Conservation (phyloP, 192 early-diverging fungal genomes). For the Backusella psychrophila region DNA sequence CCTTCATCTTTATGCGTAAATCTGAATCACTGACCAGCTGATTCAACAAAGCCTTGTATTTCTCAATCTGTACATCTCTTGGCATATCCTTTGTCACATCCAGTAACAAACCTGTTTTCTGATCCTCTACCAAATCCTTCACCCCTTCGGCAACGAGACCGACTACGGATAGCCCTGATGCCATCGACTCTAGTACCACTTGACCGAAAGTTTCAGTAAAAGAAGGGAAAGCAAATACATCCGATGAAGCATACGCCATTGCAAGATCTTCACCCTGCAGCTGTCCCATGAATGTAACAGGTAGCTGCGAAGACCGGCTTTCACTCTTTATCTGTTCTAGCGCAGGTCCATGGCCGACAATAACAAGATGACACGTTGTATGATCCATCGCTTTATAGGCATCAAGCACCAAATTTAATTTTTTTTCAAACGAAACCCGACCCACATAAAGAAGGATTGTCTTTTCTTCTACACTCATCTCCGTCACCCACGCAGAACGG, state of each 20-base stretch:
- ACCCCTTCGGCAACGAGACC: constrained; percentile 31
- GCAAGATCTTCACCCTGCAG: constrained; percentile 24
- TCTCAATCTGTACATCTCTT: constrained; percentile 11
- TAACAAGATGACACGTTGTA: constrained; percentile 28
- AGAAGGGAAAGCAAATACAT: constrained; percentile 39
- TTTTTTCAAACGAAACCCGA: constrained; percentile 39
- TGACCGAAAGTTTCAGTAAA: constrained; percentile 41
- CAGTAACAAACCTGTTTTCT: constrained; percentile 30
- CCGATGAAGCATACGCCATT: constrained; percentile 34
- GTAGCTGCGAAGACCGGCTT: constrained; percentile 8
- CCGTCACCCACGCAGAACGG: constrained; percentile 26
- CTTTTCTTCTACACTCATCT: constrained; percentile 9
- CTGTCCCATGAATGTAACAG: constrained; percentile 38
- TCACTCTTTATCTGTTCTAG: constrained; percentile 16
- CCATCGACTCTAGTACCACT: constrained; percentile 34
- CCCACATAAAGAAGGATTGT: constrained; percentile 32
- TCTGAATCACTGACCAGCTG: neutral
- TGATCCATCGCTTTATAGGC: constrained; percentile 35
- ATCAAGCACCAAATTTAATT: constrained; percentile 27
- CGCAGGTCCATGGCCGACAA: constrained; percentile 38
- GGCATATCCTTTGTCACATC: constrained; percentile 6
- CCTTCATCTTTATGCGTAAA: constrained; percentile 11
- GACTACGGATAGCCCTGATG: constrained; percentile 34
- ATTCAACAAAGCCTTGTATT: constrained; percentile 15
- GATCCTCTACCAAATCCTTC: constrained; percentile 30